Base-by-base conservation (phyloP, 2,329 filamentous ascomycete species). In the Monosporascus sp. region DNA sequence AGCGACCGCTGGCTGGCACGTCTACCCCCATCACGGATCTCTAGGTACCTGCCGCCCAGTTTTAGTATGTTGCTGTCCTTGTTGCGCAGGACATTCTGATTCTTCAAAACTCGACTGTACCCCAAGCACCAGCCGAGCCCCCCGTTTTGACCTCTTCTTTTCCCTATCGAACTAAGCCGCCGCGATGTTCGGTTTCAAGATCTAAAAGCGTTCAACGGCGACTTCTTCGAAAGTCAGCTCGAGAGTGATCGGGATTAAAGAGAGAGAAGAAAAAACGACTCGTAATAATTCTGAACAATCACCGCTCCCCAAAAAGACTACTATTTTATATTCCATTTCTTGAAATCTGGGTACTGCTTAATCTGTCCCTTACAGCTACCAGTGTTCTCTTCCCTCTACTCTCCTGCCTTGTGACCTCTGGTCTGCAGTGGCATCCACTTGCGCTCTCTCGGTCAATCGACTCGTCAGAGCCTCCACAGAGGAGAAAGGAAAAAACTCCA, bases 141-240 rank as follows among this genome's bases (percentile, higher is more conserved):
- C 62, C 61, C 58, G 58, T 57, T 70, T 71, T 71, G 71, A 68
- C 69, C 66, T 66, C 63, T 70, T 69, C 63, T 70, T 69, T 63
- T 64, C 62, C 62, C 65, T 66, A 76, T 75, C 76, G 74, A 80
- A 76, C 75, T 72, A 75, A 68, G 70, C 71, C 70, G 72, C 69
- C 74, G 74, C 74, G 68, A 81, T 82, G 78, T 78, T 79, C 75
- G 75, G 74, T 69, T 75, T 65, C 66, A 71, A 70, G 72, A 72
- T 80, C 69, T 81, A 75, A 74, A 35, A 68, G 68, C 70, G 67
- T 62, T 72, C 75, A 74, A 78, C 43, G 77, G 78, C 78, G 64
- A 67, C 64, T 65, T 79, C 71, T 24, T 70, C 68, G 63, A 74
- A 74, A 79, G 78, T 81, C 78, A 78, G 78, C 78, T 79, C 60